Evolutionary conservation across 164 flowering plant genomes (phyloP), one percentile per base, ranked within the genome.

Genomic region (Cinnamomum chago): DNA sequence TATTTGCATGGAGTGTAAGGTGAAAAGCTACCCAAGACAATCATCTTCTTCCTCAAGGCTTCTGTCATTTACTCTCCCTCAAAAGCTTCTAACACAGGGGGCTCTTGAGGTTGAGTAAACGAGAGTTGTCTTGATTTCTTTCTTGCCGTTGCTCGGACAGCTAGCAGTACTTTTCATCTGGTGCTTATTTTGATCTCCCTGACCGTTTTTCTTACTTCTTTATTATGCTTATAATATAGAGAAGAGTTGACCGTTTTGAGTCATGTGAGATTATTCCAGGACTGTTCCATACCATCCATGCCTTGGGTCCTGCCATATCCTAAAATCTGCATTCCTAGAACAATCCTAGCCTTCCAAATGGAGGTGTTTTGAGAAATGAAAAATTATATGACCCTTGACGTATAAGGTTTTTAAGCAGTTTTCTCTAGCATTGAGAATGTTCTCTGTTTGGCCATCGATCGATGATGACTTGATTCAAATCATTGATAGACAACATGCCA

Each of bases 61-160:
- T 24, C 64, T 25, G 14, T 6, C 73, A 71, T 71, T 25, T n/a
- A 71, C 50, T 71, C 73, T 71, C 73, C 65, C 73, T 71, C 73
- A 71, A 58, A 12, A 28, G 73, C 73, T 55, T 28, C 73, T 20
- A 55, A 40, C 23, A 58, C 52, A 13, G 15, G 64, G 22, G 1
- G 17, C 13, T n/a, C 69, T 2, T 2, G 69, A 67, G 69, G 69
- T 4, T 3, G 47, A 66, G 69, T 66, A 5, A 25, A 30, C 27
- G 69, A 30, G 47, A 30, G 69, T 12, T 30, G 50, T 11, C 69
- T 67, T 67, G 50, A 27, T 67, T n/a, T 67, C 35, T 67, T 67
- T 40, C 47, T 15, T 67, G 28, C 28, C 50, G 12, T 6, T 18
- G 1, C 1, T 67, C 50, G 28, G 33, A 25, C 13, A 3, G 28